These are phyloP conservation scores for Camelina hispida DNA, from an alignment of 345 rosid species.

Conservation along the genomic window DNA sequence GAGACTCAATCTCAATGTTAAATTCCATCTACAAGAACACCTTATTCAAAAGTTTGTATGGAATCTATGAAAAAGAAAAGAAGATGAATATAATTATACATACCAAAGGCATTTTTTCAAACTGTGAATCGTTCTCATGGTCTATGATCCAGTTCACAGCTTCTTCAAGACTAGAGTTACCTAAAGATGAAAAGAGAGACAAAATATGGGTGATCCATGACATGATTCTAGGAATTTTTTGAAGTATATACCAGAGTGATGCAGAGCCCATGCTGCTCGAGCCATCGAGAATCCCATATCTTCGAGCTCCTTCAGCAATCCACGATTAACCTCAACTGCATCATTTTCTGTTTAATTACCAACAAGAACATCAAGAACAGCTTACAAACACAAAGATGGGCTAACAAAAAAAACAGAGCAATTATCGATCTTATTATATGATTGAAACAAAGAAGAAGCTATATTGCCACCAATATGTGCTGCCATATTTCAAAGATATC, in stretches of 20 bases:
- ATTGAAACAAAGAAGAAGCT: conserved; percentile 19
- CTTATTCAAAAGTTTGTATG: background rate
- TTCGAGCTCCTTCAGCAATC: conserved; percentile 67
- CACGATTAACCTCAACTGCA: conserved; percentile 57
- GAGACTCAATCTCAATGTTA: conserved; percentile 68
- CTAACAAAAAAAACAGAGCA: background rate
- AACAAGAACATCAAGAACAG: background rate
- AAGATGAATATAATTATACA: conserved; percentile 30
- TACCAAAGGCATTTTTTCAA: conserved; percentile 75
- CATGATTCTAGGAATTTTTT: background rate
- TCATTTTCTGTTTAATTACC: conserved; percentile 43
- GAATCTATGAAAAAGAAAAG: background rate
- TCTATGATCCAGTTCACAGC: conserved; percentile 85
- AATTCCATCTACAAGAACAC: conserved; percentile 56
- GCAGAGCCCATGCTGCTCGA: conserved; percentile 68
- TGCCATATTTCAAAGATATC: conserved; percentile 9
- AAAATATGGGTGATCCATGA: background rate
- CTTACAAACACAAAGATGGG: background rate
- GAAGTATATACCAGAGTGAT: conserved; percentile 56
- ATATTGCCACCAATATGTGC: conserved; percentile 19
- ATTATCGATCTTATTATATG: background rate
- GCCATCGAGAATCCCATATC: conserved; percentile 67
- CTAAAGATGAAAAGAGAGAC: conserved; percentile 41
- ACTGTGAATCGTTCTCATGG: conserved; percentile 69
- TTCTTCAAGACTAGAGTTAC: conserved; percentile 62